These are phyloP conservation scores for Boletus subcaerulescens DNA, from an alignment of 768 basidiomycete species.

Conservation along the genomic window DNA sequence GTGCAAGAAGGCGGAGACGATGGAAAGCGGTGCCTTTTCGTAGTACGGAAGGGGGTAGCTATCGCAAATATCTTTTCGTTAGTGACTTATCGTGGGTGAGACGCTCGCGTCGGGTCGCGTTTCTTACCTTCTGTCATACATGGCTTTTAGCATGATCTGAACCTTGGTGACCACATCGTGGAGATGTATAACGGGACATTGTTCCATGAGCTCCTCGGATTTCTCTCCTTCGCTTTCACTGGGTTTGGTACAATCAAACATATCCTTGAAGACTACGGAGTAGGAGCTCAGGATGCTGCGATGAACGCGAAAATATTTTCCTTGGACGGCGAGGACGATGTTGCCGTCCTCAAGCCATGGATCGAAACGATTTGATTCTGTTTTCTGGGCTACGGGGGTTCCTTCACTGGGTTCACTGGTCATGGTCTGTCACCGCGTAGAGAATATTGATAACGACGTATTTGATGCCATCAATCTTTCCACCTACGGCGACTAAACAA, in stretches of 20 bases:
- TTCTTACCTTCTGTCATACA: constrained; percentile 19
- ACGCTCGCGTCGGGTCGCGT: no score
- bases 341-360: constrained; percentile 33
- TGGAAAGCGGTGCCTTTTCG: constrained; percentile 1
- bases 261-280: constrained; percentile 31
- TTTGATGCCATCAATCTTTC: no score
- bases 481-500: no score
- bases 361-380: constrained; percentile 5
- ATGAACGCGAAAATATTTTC: constrained; percentile 32
- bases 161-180: constrained; percentile 13
- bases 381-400: not conserved
- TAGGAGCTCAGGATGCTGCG: constrained; percentile 27
- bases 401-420: not conserved
- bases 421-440: not conserved
- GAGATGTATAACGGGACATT: constrained; percentile 22
- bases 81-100: not conserved
- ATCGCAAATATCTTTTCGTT: not conserved
- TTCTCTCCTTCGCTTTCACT: not conserved
- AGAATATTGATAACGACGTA: not conserved
- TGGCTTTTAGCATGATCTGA: constrained; percentile 14
- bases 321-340: constrained; percentile 25
- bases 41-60: constrained; percentile 13
- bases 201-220: constrained; percentile 8
- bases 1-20: constrained; percentile 12
- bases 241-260: constrained; percentile 17